Evolutionary conservation across 2,329 filamentous ascomycete species (phyloP), one percentile per base, ranked within the genome.

Genomic region (Penicillium italicum): DNA sequence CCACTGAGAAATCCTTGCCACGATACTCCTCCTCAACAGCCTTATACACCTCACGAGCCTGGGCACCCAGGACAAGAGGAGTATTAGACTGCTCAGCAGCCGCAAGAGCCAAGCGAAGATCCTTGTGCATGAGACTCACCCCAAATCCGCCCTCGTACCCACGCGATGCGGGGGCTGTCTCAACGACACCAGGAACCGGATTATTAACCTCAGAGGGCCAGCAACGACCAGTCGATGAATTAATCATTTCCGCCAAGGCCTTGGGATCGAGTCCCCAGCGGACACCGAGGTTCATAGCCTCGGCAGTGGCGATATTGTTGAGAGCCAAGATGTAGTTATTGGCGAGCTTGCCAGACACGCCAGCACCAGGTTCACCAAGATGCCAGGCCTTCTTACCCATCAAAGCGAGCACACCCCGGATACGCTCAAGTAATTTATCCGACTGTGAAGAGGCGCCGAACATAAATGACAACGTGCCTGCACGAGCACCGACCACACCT

Each of bases 191-290:
- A 11, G 86, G 86, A 3, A 97, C 91, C 0, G 94, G 94, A 70
- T 97, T 97, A 76, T 99, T 99, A 59, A 96, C 80, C 76, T 97
- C 92, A 66, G 88, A 94, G 1, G 93, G 91, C 94, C 94, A 99
- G 80, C 92, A 97, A 62, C 82, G 85, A n/a, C 94, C 94, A 0
- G 93, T 97, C 65, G 90, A 94, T 4, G 89, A 88, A 71, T 97
- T 97, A 77, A 99, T 90, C 74, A 99, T 85, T 49, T 87, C 85
- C 0, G 90, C 89, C 2, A 99, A 81, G 8, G 85, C 86, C 57
- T 82, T 83, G 1, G 84, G 79, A 53, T 87, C 80, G 9, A 87
- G 76, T 2, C 85, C 85, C 81, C 82, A 86, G 47, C 79, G 76
- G 36, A 86, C 78, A 5, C 84, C 85, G 69, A 87, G 79, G 57